These are phyloP conservation scores for Lasiosphaeria miniovina DNA, from an alignment of 495 filamentous ascomycete genomes.

Conservation along the genomic window DNA sequence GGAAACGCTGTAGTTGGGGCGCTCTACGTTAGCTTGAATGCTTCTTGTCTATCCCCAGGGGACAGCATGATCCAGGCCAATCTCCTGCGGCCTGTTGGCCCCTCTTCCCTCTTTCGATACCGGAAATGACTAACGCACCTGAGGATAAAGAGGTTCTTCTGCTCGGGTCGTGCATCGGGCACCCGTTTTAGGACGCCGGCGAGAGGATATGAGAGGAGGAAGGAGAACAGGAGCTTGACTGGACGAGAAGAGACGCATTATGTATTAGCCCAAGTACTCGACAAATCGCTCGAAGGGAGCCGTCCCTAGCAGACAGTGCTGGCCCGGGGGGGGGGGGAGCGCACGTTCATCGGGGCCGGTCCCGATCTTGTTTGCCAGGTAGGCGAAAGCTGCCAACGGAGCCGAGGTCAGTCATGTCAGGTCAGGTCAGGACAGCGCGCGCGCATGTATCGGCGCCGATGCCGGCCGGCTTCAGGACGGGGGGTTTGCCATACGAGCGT, in stretches of 20 bases:
- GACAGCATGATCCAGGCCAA: too few species aligned
- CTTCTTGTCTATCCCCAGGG: too few species aligned
- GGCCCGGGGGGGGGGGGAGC: conserved; percentile 9
- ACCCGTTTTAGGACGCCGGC: conserved; percentile 86
- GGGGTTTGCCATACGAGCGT: conserved; percentile 58
- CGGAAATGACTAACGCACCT: conserved; percentile 43
- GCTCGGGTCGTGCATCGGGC: conserved; percentile 76
- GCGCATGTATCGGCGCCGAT: too few species aligned
- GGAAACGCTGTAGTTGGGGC: conserved; percentile 41
- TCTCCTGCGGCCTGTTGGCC: too few species aligned
- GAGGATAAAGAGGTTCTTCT: conserved; percentile 89
- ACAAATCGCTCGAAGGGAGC: background rate
- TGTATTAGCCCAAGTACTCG: background rate
- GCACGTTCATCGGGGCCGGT: conserved; percentile 84
- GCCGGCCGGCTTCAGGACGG: background rate
- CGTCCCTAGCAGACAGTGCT: background rate
- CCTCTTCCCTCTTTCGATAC: background rate
- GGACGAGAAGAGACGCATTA: conserved; percentile 20
- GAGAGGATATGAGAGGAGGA: conserved; percentile 90
- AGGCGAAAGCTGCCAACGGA: conserved; percentile 64
- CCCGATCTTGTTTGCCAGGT: conserved; percentile 62
- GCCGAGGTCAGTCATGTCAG: conserved; percentile 3
- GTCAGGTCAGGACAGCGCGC: background rate
- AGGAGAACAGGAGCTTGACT: conserved; percentile 93
- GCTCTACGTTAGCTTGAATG: conserved; percentile 15